Evolutionary conservation across 306 rosid species (phyloP), one percentile per base, ranked within the genome.

Genomic region (Vigna mungo): DNA sequence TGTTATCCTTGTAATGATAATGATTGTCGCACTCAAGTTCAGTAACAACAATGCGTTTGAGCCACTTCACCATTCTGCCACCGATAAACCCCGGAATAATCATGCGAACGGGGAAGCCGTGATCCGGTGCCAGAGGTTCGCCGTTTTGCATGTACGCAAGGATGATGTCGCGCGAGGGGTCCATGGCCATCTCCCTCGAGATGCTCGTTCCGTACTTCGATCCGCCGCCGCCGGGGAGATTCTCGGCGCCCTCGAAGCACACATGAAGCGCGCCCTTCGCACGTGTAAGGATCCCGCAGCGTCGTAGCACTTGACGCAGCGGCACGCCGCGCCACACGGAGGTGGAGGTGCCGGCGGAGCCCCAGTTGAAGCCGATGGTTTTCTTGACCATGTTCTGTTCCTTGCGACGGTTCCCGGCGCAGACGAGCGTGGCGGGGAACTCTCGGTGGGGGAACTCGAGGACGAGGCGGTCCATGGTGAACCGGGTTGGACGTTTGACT

Each of bases 11-110:
- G 30, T 68, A 89, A 68, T 94, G 96, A 79, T 92, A 92, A 74
- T 89, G 77, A 37, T 6, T 78, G 0, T 88, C 84, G 0, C 96
- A 84, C 81, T 94, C 96, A 5, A 36, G 46, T 0, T 91, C 65
- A 1, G 96, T 90, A 0, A 94, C 94, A 0, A 94, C 49, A 44
- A 94, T 94, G 0, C 94, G 85, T 21, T 92, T 94, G 0, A 94
- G 80, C 98, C 98, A 91, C 37, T 94, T 94, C 21, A 94, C 96
- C 97, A 94, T 91, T 12, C 97, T 83, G 0, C 98, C 98, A 0
- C 98, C 98, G 3, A 94, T 94, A 39, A 83, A 94, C 1, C 97
- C 97, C 0, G 98, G 97, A 6, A 94, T 83, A 46, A 94, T 91
- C 73, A 91, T 76, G 81, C 98, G 78, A 32, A 91, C 84, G 1